Evolutionary conservation across 306 rosid species (phyloP).

Genomic region (Dryas octopetala): DNA sequence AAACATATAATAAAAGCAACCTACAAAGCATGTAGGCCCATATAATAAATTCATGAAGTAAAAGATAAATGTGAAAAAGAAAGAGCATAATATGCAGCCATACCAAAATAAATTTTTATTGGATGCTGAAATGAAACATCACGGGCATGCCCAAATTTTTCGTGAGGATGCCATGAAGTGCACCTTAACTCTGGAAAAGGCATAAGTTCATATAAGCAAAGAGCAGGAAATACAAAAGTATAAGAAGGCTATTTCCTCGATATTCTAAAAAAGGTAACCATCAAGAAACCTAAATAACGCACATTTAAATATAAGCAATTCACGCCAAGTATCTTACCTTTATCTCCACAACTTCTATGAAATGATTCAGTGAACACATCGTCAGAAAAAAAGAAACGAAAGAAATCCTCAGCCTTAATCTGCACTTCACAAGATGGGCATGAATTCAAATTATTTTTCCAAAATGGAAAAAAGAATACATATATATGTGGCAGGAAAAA

Average conservation of each 20-base stretch:
- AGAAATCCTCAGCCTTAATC: slow-evolving; percentile 87
- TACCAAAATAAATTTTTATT: slow-evolving; percentile 92
- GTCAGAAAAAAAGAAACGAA: slow-evolving; percentile 72
- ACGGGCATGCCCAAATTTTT: slow-evolving; percentile 71
- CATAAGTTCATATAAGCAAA: slow-evolving; percentile 18
- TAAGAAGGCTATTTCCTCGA: slow-evolving; percentile 9
- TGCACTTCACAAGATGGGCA: slow-evolving; percentile 49
- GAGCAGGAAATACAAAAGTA: slow-evolving; percentile 1
- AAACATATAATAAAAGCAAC: not conserved
- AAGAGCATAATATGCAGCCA: slow-evolving; percentile 17
- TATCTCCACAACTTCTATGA: slow-evolving; percentile 81
- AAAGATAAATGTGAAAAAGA: slow-evolving; percentile 20
- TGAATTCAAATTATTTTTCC: slow-evolving; percentile 18
- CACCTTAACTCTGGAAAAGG: slow-evolving; percentile 63
- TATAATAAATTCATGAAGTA: slow-evolving; percentile 18
- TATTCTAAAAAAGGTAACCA: slow-evolving; percentile 1
- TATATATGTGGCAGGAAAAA: not conserved
- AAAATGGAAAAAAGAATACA: slow-evolving; percentile 3
- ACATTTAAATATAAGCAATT: slow-evolving; percentile 8
- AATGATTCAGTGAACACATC: slow-evolving; percentile 61
- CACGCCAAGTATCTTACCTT: slow-evolving; percentile 53
- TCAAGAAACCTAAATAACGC: slow-evolving; percentile 20
- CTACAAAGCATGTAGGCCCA: not conserved
- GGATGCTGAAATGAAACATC: slow-evolving; percentile 90
- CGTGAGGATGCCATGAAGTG: slow-evolving; percentile 67